Percentiles rank a stretch among this genome's conserved stretches.
Conservation (phyloP, 2,329 filamentous ascomycete species). For the Cytospora chrysosperma region DNA sequence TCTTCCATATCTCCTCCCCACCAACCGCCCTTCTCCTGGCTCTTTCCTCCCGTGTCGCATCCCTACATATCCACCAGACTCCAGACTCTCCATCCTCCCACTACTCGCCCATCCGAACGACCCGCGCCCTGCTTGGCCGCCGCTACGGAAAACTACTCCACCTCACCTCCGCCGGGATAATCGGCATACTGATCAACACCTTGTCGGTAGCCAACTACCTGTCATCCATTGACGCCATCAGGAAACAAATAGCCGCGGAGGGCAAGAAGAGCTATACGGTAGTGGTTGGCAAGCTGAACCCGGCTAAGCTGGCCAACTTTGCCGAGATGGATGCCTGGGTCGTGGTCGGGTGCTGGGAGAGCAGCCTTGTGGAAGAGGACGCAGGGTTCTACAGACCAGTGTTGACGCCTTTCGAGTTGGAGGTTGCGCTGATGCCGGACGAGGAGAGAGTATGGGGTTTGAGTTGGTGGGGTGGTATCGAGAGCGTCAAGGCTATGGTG, state of each 20-base stretch:
- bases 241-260: conserved; percentile 68
- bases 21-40: conserved; percentile 82
- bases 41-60: conserved; percentile 76
- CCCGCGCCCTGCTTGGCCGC: conserved; percentile 65
- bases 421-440: conserved; percentile 72
- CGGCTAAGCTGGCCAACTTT: conserved; percentile 95
- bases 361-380: conserved; percentile 83
- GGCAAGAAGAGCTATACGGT: conserved; percentile 97
- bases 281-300: conserved; percentile 94
- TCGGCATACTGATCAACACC: conserved; percentile 95
- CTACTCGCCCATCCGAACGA: conserved; percentile 49
- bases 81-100: conserved; percentile 43
- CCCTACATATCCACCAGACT: conserved; percentile 75
- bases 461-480: conserved; percentile 86
- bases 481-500: conserved; percentile 56
- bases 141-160: conserved; percentile 85
- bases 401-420: conserved; percentile 92
- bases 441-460: conserved; percentile 79
- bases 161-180: conserved; percentile 76
- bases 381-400: conserved; percentile 81
- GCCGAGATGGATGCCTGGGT: conserved; percentile 95
- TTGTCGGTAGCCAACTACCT: conserved; percentile 91
- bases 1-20: conserved; percentile 84
- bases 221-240: conserved; percentile 71
- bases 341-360: conserved; percentile 97